phyloP scores from a whole-genome alignment of 441 rosid species.

The Bocquillonia castaneifolia region DNA sequence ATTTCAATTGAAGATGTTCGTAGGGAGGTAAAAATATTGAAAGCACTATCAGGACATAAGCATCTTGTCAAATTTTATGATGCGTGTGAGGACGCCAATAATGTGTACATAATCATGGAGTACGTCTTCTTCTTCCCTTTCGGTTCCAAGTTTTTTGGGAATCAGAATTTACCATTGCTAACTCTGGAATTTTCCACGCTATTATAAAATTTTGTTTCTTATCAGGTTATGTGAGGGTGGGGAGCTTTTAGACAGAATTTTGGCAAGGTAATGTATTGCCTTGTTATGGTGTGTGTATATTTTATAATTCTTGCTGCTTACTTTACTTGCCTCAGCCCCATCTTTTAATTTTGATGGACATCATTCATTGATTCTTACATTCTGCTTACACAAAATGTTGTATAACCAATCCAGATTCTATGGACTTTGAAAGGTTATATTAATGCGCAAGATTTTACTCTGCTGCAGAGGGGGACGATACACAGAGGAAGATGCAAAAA shows the following conservation, averaged over 20 bases:
- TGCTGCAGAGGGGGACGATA: constrained; percentile 78
- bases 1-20: constrained; percentile 93
- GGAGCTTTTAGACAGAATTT: constrained; percentile 82
- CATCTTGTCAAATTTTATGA: constrained; percentile 74
- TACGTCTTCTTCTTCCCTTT: constrained; percentile 45
- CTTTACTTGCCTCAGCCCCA: neutral
- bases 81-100: constrained; percentile 90
- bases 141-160: constrained; percentile 13
- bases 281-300: neutral
- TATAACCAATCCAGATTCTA: constrained; percentile 8
- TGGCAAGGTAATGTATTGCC: constrained; percentile 57
- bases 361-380: neutral
- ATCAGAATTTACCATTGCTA: constrained; percentile 13
- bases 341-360: neutral
- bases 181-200: constrained; percentile 2
- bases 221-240: constrained; percentile 89
- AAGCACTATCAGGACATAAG: constrained; percentile 80
- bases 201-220: constrained; percentile 15
- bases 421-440: constrained; percentile 12
- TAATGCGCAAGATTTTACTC: constrained; percentile 12
- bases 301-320: neutral
- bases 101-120: constrained; percentile 97
- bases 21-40: constrained; percentile 84
- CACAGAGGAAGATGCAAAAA: constrained; percentile 82
- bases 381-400: neutral